Evolutionary conservation across 2,329 filamentous ascomycete species (phyloP).

Genomic region (Calcarisporium arbuscula): DNA sequence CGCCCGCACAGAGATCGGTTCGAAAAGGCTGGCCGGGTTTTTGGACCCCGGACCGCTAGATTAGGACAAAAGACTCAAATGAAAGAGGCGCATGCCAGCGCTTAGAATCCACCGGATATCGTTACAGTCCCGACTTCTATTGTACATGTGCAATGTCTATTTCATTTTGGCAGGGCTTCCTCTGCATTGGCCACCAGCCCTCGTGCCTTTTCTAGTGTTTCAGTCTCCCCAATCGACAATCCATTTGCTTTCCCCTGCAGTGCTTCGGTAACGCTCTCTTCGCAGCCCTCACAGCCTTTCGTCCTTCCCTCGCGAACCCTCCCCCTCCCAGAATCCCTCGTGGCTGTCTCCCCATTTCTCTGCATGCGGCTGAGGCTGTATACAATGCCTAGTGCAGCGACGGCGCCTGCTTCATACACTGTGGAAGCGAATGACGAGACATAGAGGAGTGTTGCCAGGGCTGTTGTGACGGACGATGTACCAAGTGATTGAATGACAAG

Average conservation of each 20-base stretch:
- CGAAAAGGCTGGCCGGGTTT: no score
- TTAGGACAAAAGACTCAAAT: no score
- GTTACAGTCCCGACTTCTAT: no score
- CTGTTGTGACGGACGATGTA: conserved; percentile 58
- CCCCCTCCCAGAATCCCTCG: conserved; percentile 55
- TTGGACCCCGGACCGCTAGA: no score
- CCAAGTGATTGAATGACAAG: conserved; percentile 70
- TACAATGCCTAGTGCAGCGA: conserved; percentile 54
- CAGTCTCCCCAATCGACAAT: conserved; percentile 16
- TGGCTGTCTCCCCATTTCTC: conserved; percentile 55
- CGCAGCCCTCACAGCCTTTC: conserved; percentile 52
- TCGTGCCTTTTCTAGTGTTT: conserved; percentile 33
- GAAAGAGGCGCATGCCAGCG: no score
- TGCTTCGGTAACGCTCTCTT: conserved; percentile 44
- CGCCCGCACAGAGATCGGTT: no score
- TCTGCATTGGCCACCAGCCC: conserved; percentile 43
- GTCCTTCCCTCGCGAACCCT: conserved; percentile 62
- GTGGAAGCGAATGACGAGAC: conserved; percentile 46
- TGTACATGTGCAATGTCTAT: conserved; percentile 20
- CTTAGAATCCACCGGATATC: no score
- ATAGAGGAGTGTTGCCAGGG: conserved; percentile 51
- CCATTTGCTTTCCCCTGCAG: conserved; percentile 28
- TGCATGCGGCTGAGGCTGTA: conserved; percentile 56
- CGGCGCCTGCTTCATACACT: conserved; percentile 55
- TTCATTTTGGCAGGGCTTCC: conserved; percentile 41